Percentiles rank a stretch among this genome's conserved stretches.
Conservation (phyloP, 495 filamentous ascomycete species). For the Jackrogersella minutella region DNA sequence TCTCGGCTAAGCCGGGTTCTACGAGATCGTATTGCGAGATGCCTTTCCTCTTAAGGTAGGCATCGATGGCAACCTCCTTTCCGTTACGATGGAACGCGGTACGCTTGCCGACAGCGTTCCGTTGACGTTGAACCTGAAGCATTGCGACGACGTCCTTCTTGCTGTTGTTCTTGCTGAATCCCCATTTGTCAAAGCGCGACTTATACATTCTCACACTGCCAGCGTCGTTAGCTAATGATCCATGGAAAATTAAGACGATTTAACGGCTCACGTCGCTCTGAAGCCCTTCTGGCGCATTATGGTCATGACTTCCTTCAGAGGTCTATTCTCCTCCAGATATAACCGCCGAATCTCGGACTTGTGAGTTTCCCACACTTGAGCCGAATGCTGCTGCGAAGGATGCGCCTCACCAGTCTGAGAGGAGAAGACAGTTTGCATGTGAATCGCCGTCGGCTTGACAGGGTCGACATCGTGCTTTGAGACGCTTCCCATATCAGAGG, state of each 20-base stretch:
- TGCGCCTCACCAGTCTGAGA: constrained; percentile 45
- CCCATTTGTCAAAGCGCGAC: constrained; percentile 48
- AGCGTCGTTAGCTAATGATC: constrained; percentile 22
- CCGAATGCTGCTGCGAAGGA: constrained; percentile 43
- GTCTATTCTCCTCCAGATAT: constrained; percentile 46
- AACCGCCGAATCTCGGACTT: constrained; percentile 46
- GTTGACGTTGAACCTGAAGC: constrained; percentile 49
- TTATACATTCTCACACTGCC: constrained; percentile 47
- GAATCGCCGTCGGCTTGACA: constrained; percentile 32
- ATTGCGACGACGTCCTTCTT: constrained; percentile 49
- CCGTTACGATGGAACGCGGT: constrained; percentile 49
- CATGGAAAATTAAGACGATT: not conserved
- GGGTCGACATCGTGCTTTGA: constrained; percentile 33
- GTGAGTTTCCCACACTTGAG: constrained; percentile 47
- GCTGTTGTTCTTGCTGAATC: constrained; percentile 47
- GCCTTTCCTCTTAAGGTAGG: constrained; percentile 50
- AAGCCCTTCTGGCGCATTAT: constrained; percentile 49
- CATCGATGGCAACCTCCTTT: constrained; percentile 47
- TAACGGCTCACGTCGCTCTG: constrained; percentile 47
- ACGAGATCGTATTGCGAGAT: constrained; percentile 49
- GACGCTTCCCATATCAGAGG: constrained; percentile 18
- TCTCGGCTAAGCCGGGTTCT: constrained; percentile 45
- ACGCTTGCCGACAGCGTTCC: constrained; percentile 48
- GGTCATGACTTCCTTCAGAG: constrained; percentile 49
- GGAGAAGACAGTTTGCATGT: constrained; percentile 46